phyloP scores from a whole-genome alignment of 495 filamentous ascomycete species.

The Trichodelitschia bisporula region DNA sequence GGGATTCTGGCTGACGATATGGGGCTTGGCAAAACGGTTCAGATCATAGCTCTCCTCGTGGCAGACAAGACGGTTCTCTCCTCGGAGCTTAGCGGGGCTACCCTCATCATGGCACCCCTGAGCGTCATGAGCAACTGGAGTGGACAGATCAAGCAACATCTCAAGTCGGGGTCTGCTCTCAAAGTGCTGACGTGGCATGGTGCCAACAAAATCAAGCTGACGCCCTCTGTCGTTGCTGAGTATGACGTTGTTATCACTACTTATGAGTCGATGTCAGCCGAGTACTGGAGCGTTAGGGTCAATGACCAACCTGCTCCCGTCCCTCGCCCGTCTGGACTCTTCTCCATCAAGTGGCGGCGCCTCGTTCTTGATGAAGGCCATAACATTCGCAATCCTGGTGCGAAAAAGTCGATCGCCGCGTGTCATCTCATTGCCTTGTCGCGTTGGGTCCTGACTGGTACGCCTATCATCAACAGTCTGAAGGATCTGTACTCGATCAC shows the following conservation, averaged over 20 bases:
- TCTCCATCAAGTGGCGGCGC: constrained; percentile 50
- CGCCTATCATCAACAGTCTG: constrained; percentile 37
- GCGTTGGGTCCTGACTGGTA: constrained; percentile 50
- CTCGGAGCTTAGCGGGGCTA: constrained; percentile 20
- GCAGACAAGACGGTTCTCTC: constrained; percentile 15
- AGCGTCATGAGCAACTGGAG: constrained; percentile 88
- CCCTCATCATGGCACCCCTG: constrained; percentile 63
- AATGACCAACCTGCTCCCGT: constrained; percentile 7
- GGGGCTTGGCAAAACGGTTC: constrained; percentile 83
- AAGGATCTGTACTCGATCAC: constrained; percentile 66
- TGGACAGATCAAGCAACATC: constrained; percentile 54
- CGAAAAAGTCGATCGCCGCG: constrained; percentile 45
- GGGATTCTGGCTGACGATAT: constrained; percentile 86
- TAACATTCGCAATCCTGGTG: constrained; percentile 52
- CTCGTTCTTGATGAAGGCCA: constrained; percentile 80
- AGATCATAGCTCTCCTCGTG: constrained; percentile 62
- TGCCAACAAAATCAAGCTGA: constrained; percentile 26
- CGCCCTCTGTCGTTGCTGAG: constrained; percentile 24
- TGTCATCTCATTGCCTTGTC: constrained; percentile 40
- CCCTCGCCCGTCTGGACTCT: constrained; percentile 22
- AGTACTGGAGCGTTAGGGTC: constrained; percentile 9
- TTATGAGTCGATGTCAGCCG: constrained; percentile 29
- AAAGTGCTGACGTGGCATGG: constrained; percentile 60
- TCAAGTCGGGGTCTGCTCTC: constrained; percentile 30
- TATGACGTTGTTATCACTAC: constrained; percentile 67